Conservation (phyloP, 371 early-diverging fungal genomes). For the Circinella minor region DNA sequence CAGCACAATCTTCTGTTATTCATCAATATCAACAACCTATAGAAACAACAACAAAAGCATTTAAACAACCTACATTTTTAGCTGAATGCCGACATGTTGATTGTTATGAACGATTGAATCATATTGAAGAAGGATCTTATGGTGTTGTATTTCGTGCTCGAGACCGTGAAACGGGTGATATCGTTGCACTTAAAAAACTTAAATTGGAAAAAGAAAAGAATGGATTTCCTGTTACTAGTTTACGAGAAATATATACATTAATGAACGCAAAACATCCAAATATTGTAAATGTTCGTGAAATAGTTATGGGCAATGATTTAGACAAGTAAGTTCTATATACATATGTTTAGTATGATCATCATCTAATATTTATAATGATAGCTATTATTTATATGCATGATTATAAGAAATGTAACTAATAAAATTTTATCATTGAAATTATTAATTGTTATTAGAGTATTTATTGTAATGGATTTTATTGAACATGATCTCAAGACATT, state of each 20-base stretch:
- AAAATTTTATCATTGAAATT: too few relatives aligned
- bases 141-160: constrained; percentile 98
- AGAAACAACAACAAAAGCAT: neutral
- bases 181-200: constrained; percentile 98
- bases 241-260: constrained; percentile 92
- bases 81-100: constrained; percentile 79
- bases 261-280: constrained; percentile 89
- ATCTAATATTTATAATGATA: too few relatives aligned
- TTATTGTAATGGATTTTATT: constrained; percentile 97
- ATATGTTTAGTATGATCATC: too few relatives aligned
- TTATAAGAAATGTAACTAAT: neutral
- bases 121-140: constrained; percentile 99
- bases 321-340: constrained; percentile 60
- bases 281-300: constrained; percentile 94
- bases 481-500: constrained; percentile 94
- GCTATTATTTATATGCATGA: too few relatives aligned
- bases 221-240: constrained; percentile 95
- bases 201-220: constrained; percentile 93
- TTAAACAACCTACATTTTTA: constrained; percentile 18
- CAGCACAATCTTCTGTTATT: constrained; percentile 7
- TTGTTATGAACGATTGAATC: constrained; percentile 89
- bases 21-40: neutral
- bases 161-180: constrained; percentile 88
- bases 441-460: constrained; percentile 62
- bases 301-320: constrained; percentile 81